Percentiles rank a stretch among this genome's conserved stretches.
These are phyloP conservation scores for Laetiporus sulphureus DNA, from an alignment of 1,284 basidiomycete species.

Conservation along the genomic window DNA sequence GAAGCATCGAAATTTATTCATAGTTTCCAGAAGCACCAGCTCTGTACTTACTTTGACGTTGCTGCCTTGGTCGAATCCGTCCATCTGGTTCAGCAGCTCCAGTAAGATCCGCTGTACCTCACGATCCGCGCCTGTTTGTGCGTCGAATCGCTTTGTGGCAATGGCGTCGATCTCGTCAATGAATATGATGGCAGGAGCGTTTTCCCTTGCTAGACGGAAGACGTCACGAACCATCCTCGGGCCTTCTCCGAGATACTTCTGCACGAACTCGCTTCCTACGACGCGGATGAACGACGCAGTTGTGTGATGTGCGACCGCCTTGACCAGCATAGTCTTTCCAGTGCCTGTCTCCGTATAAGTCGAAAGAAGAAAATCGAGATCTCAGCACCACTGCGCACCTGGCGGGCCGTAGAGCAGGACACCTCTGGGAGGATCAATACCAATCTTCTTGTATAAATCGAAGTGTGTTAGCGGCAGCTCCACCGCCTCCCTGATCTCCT, in stretches of 20 bases:
- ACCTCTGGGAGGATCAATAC: constrained; percentile 96
- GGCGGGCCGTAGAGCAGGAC: constrained; percentile 92
- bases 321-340: constrained; percentile 99
- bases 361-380: too few relatives aligned
- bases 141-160: constrained; percentile 99
- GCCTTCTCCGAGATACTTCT: constrained; percentile 99
- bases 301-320: constrained; percentile 96
- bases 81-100: constrained; percentile 99
- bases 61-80: constrained; percentile 98
- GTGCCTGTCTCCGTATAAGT: constrained; percentile 61
- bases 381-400: constrained; percentile 58
- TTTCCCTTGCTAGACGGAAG: constrained; percentile 95
- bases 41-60: constrained; percentile 83
- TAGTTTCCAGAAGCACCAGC: too few relatives aligned
- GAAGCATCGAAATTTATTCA: too few relatives aligned
- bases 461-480: constrained; percentile 98
- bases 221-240: constrained; percentile 99
- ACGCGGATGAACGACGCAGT: constrained; percentile 98
- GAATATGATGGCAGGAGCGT: constrained; percentile 97
- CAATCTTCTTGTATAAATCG: constrained; percentile 98
- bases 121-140: constrained; percentile 97
- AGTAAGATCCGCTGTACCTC: constrained; percentile 99
- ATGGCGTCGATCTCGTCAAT: constrained; percentile 99
- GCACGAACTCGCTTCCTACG: constrained; percentile 97
- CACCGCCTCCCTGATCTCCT: constrained; percentile 98